Conservation (phyloP, 1,284 basidiomycete genomes). For the Irpex sp. region DNA sequence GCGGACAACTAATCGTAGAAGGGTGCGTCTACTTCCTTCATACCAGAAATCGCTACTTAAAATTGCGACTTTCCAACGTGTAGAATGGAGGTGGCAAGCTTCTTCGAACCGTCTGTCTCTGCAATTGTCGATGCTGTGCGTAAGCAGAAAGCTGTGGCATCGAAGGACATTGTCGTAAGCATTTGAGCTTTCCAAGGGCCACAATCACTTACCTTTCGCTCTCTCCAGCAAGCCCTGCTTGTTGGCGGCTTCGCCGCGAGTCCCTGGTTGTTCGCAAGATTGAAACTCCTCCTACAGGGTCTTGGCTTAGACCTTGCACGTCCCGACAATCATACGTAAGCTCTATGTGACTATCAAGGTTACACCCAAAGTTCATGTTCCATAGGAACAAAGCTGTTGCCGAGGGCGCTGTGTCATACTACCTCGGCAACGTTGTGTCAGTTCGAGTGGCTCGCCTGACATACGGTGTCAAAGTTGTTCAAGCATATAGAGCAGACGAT, state of each 20-base stretch:
- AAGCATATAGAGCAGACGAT: conserved; percentile 25
- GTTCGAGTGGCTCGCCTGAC: conserved; percentile 31
- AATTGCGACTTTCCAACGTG: not conserved
- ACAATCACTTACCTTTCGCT: not conserved
- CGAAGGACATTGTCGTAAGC: not conserved
- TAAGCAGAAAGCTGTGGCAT: conserved; percentile 23
- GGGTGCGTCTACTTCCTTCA: conserved; percentile 27
- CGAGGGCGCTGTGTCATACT: conserved; percentile 33
- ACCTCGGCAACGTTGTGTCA: conserved; percentile 33
- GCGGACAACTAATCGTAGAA: conserved; percentile 36
- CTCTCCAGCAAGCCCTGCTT: conserved; percentile 33
- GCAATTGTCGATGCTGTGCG: conserved; percentile 31
- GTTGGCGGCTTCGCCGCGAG: conserved; percentile 39
- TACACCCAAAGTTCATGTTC: conserved; percentile 1
- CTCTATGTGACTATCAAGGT: not conserved
- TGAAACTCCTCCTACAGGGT: conserved; percentile 24
- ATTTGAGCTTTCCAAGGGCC: not conserved
- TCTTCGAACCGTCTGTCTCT: conserved; percentile 38
- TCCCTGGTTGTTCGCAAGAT: conserved; percentile 31
- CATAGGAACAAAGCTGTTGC: conserved; percentile 29
- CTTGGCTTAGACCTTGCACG: conserved; percentile 35
- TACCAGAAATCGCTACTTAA: not conserved
- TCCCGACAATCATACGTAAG: conserved; percentile 45
- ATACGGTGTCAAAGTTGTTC: conserved; percentile 30
- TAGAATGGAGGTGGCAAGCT: conserved; percentile 30